These are phyloP conservation scores for Cylindricascospora bacillispora DNA, from an alignment of 1,139 yeast genomes.

Conservation along the genomic window DNA sequence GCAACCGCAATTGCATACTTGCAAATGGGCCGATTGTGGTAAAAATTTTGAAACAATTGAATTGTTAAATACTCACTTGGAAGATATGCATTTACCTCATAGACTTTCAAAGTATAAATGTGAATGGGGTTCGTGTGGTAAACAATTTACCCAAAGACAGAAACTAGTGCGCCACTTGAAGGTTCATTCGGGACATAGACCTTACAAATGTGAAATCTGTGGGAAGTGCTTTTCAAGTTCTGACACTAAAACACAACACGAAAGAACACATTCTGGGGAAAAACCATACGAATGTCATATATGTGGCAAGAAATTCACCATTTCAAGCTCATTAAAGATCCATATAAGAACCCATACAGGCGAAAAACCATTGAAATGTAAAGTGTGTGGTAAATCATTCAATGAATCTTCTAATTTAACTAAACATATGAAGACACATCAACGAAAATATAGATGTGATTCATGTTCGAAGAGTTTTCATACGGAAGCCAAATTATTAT, in stretches of 20 bases:
- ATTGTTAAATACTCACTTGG: conserved; percentile 59
- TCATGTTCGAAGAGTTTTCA: conserved; percentile 42
- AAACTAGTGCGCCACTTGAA: conserved; percentile 77
- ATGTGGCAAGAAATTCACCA: conserved; percentile 57
- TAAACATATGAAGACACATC: conserved; percentile 71
- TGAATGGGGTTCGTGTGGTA: conserved; percentile 65
- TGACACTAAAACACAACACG: conserved; percentile 48
- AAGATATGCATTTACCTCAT: conserved; percentile 53
- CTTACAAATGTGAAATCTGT: conserved; percentile 58
- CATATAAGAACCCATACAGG: conserved; percentile 86
- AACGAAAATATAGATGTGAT: conserved; percentile 37
- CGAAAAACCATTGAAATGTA: conserved; percentile 75
- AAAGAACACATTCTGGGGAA: conserved; percentile 82
- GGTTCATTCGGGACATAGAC: conserved; percentile 76
- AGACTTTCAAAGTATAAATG: conserved; percentile 64
- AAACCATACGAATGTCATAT: conserved; percentile 59
- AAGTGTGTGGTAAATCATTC: conserved; percentile 73
- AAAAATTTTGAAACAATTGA: conserved; percentile 37
- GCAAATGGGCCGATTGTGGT: conserved; percentile 34
- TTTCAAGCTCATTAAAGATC: conserved; percentile 40
- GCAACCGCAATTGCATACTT: conserved; percentile 4
- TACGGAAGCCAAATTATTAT: conserved; percentile 7
- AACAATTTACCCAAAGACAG: conserved; percentile 72
- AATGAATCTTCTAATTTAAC: conserved; percentile 82
- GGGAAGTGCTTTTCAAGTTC: conserved; percentile 49